Percentiles rank a stretch among this genome's conserved stretches.
phyloP scores from a whole-genome alignment of 805 yeast genomes.

The Suhomyces emberorum region DNA sequence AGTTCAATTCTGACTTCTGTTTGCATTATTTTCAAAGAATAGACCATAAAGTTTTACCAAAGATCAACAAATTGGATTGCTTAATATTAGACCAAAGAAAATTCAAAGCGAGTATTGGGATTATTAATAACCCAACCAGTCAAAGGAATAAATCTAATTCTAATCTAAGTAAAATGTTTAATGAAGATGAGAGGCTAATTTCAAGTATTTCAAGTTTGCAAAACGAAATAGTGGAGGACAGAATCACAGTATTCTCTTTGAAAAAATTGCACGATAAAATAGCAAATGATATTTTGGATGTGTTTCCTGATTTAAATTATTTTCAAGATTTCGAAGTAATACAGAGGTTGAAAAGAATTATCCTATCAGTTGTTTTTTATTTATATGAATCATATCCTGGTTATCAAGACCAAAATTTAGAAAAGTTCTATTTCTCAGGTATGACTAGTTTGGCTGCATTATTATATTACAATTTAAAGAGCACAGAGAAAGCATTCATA shows the following conservation, averaged over 20 bases:
- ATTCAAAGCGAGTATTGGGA: conserved; percentile 1
- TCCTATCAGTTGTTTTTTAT: conserved; percentile 28
- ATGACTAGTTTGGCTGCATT: conserved; percentile 40
- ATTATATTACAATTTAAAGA: conserved; percentile 32
- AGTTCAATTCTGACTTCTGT: conserved; percentile 5
- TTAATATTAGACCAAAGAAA: conserved; percentile 2
- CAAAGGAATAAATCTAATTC: not conserved
- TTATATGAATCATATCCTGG: conserved; percentile 10
- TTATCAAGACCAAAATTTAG: conserved; percentile 6
- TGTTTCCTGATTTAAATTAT: conserved; percentile 19
- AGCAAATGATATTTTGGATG: conserved; percentile 14
- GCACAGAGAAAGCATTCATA: conserved; percentile 34
- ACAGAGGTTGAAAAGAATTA: conserved; percentile 18
- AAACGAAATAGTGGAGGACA: not conserved
- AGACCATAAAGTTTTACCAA: conserved; percentile 1
- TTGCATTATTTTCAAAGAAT: conserved; percentile 3
- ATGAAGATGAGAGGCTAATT: not conserved
- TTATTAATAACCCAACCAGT: not conserved
- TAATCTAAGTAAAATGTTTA: not conserved
- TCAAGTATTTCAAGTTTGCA: conserved; percentile 4
- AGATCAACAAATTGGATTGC: conserved; percentile 2
- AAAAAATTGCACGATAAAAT: conserved; percentile 10
- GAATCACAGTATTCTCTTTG: conserved; percentile 7
- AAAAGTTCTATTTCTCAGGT: conserved; percentile 31
- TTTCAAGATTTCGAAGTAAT: conserved; percentile 15